Evolutionary conservation across 176 grass and related monocot genomes (phyloP).

Genomic region (Avena insularis): DNA sequence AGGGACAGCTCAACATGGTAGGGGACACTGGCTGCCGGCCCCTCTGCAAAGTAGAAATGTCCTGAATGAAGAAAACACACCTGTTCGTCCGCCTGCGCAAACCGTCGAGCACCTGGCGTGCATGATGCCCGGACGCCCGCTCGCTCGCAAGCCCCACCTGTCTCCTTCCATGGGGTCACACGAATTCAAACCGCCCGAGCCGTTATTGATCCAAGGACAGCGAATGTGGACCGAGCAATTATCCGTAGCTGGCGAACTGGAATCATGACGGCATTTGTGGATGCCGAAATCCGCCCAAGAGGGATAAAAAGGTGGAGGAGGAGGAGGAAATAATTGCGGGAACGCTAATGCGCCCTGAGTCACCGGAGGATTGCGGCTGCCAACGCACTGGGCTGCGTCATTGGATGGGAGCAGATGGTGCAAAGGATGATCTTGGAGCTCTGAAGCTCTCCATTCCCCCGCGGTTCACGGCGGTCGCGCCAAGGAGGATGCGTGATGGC

Average conservation of each 20-base stretch:
- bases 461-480: background rate
- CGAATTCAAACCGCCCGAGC: background rate
- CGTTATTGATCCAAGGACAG: background rate
- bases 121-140: background rate
- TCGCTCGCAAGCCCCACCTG: background rate
- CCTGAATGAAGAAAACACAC: slow-evolving; percentile 30
- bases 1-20: background rate
- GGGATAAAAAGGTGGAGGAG: background rate
- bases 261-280: slow-evolving; percentile 15
- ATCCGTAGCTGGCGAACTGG: background rate
- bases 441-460: background rate
- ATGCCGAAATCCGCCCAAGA: background rate
- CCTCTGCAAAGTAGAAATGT: background rate
- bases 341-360: background rate
- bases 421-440: background rate
- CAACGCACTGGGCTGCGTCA: background rate
- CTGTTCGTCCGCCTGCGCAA: slow-evolving; percentile 28
- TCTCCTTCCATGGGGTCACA: background rate
- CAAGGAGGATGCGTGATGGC: background rate
- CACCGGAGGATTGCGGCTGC: background rate
- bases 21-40: background rate
- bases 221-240: background rate
- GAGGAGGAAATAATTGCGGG: background rate
- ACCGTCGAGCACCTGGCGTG: slow-evolving; percentile 45
- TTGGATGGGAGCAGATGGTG: background rate